Evolutionary conservation across 768 basidiomycete genomes (phyloP), one percentile per base, ranked within the genome.

Genomic region (Pholiota molesta): DNA sequence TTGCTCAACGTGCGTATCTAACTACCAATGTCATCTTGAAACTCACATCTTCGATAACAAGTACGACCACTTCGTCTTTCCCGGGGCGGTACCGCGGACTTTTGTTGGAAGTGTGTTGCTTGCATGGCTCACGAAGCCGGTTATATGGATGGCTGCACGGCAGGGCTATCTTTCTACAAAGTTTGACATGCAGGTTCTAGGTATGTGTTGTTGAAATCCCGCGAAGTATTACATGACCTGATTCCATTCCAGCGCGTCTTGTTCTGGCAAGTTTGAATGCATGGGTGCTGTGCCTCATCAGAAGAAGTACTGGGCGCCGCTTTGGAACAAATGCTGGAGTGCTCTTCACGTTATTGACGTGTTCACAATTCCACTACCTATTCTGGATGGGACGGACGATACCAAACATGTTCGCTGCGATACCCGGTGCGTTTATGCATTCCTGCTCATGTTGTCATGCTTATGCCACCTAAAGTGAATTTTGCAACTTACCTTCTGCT

Each of bases 351-450:
- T 64, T 95, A 0, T 71, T 97, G n/a, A 86, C 87, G 3, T 81
- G 86, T 65, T 86, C 89, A 0, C 95, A 97, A 70, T 99, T 97
- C 70, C 97, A 99, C 71, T 71, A 96, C 6, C 88, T 89, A 7
- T 99, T 94, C 73, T 99, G 94, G 89, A 92, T 95, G 81, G 88
- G 95, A 2, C 78, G 97, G 57, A 97, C 97, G 0, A 74, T 99
- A 7, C 97, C 97, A 1, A 99, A 99, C 72, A 97, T 95, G 88
- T 88, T 95, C 63, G 95, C 95, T 3, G 76, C 95, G 17, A 78
- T 91, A 2, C 86, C 89, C 49, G 92, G 76, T 65, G 26, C 19
- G 23, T 19, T 1, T 33, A 23, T 28, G 60, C 40, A 23, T 51
- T 33, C 17, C 19, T n/a, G n/a, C n/a, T n/a, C n/a, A n/a, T n/a